Base-by-base conservation (phyloP, 1,139 yeast species). In the Taphrina confusa region DNA sequence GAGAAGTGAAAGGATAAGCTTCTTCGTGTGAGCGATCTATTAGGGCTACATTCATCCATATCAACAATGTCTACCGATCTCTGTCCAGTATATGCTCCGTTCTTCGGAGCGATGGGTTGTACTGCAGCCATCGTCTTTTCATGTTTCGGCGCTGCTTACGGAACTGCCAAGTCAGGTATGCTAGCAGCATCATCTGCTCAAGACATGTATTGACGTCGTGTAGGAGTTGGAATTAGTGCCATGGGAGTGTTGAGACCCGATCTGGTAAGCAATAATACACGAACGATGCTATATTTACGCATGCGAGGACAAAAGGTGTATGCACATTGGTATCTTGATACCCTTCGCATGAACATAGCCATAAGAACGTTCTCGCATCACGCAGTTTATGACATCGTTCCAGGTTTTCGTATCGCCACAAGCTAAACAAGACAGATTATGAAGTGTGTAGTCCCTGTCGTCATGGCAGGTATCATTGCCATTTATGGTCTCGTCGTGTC, bases 81-180 rank as follows among this genome's bases (percentile, higher is more conserved):
- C 25, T 54, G 51, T 20, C 57, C 61, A 45, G 62, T 60, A 30
- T 62, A 62, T 51, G 64, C 64, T 27, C 96, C 97, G 74, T 90
- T 90, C 79, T 88, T 90, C 75, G 96, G 96, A 74, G 91, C 97
- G 69, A 88, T 92, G 74, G 98, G 98, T 73, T 94, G 98, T 80
- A 96, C 98, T 65, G 91, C 97, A 62, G 97, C 99, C 75, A 92
- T 94, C 73, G 88, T 92, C 72, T 90, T 92, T 82, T 92, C 98
- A 75, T 55, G 69, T 42, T 67, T 67, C 63, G 98, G 99, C 64
- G 98, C 98, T 27, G 97, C 97, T 65, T 85, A 90, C 67, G 99
- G 99, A 60, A 92, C 98, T 12, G 97, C 97, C 66, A 94, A 94
- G 76, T 88, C 96, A 47, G 99, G 99, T 54, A 54, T 11, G 58